Evolutionary conservation across 192 early-diverging fungal genomes (phyloP).

Genomic region (Dimargaris verticillata): DNA sequence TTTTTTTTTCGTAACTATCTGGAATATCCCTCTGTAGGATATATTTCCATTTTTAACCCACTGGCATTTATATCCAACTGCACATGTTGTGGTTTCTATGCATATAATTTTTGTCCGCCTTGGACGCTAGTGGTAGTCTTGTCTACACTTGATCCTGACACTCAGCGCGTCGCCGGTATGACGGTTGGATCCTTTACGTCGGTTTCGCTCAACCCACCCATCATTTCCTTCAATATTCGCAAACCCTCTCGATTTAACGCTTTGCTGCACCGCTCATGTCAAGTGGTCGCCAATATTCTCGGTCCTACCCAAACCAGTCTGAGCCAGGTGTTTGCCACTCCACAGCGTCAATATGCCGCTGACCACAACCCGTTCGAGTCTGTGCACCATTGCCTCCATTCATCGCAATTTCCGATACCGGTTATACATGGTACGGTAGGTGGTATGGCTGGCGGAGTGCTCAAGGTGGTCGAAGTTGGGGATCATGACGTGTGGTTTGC

Average conservation of each 20-base stretch:
- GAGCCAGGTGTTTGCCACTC: background rate
- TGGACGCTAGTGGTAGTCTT: background rate
- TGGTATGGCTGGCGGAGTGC: background rate
- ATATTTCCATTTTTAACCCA: no score
- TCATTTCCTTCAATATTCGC: constrained; percentile 9
- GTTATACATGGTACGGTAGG: constrained; percentile 4
- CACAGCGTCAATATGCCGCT: background rate
- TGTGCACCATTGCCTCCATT: background rate
- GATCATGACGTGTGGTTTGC: constrained; percentile 6
- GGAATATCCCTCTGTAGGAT: no score
- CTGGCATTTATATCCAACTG: no score
- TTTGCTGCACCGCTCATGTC: background rate
- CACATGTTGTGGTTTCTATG: no score
- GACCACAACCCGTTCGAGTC: background rate
- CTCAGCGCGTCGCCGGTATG: background rate
- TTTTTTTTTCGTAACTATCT: no score
- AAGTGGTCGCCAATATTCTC: constrained; percentile 2
- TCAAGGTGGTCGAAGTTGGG: background rate
- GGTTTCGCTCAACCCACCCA: constrained; percentile 4
- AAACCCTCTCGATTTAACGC: background rate
- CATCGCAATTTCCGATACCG: background rate
- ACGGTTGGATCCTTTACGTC: constrained; percentile 6
- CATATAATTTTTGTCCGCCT: no score
- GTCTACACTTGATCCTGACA: background rate
- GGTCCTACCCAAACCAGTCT: background rate